Evolutionary conservation across 768 basidiomycete genomes (phyloP).

Genomic region (Kwoniella mangroviensis): DNA sequence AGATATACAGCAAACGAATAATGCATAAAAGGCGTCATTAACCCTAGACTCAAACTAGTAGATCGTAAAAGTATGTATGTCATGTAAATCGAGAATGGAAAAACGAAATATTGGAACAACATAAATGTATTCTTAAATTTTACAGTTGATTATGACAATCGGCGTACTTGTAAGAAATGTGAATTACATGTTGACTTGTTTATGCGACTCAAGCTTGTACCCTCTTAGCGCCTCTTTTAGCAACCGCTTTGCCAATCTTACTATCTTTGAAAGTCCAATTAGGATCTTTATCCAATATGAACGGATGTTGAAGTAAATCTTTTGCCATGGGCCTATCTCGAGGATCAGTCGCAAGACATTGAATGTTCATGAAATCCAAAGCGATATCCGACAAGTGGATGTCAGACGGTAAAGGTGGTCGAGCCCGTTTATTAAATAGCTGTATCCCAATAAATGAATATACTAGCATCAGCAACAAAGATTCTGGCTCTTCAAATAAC

Average conservation of each 20-base stretch:
- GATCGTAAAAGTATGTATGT: no score
- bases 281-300: constrained; percentile 51
- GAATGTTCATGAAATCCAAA: constrained; percentile 76
- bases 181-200: background rate
- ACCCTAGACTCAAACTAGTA: no score
- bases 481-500: background rate
- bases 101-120: background rate
- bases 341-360: constrained; percentile 89
- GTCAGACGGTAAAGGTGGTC: constrained; percentile 87
- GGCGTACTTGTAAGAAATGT: no score
- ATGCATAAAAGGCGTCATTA: no score
- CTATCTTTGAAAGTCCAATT: constrained; percentile 53
- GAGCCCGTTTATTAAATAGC: constrained; percentile 81
- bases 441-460: constrained; percentile 49
- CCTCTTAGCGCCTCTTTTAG: constrained; percentile 31
- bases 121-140: background rate
- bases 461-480: no score
- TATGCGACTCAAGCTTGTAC: constrained; percentile 12
- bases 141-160: no score
- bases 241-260: constrained; percentile 53
- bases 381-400: constrained; percentile 75
- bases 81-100: no score
- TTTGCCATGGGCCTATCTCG: constrained; percentile 78
- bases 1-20: no score
- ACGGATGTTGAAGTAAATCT: constrained; percentile 78